Percentiles rank a stretch among this genome's conserved stretches.
These are phyloP conservation scores for Fusarium sp. DNA, from an alignment of 2,329 filamentous ascomycete genomes.

Conservation along the genomic window DNA sequence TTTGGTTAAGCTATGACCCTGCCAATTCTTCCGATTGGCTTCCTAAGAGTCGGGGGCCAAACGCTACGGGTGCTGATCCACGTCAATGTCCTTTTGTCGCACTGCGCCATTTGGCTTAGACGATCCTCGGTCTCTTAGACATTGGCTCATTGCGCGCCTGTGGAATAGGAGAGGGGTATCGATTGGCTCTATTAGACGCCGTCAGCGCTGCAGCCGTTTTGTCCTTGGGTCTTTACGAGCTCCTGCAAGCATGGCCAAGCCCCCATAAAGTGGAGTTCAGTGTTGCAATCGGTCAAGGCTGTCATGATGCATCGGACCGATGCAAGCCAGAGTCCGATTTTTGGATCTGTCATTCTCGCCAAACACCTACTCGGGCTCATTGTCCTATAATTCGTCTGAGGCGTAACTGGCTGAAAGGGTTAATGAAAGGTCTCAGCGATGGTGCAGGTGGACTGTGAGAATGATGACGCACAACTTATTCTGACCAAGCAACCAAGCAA, in stretches of 20 bases:
- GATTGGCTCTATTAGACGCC: slow-evolving; percentile 48
- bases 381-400: neutral
- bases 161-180: slow-evolving; percentile 8
- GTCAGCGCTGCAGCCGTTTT: slow-evolving; percentile 18
- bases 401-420: neutral
- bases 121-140: slow-evolving; percentile 16
- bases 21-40: slow-evolving; percentile 47
- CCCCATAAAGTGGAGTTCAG: slow-evolving; percentile 23
- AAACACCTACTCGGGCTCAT: neutral
- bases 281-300: slow-evolving; percentile 23
- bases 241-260: slow-evolving; percentile 28
- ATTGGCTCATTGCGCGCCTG: slow-evolving; percentile 38
- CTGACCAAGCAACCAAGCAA: neutral
- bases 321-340: slow-evolving; percentile 19
- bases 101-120: slow-evolving; percentile 33
- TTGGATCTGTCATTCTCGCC: slow-evolving; percentile 9
- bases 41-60: slow-evolving; percentile 30
- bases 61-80: slow-evolving; percentile 44
- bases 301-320: slow-evolving; percentile 25
- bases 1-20: slow-evolving; percentile 33
- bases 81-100: slow-evolving; percentile 46
- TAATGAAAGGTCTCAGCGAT: neutral
- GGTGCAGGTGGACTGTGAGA: slow-evolving; percentile 2
- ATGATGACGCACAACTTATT: neutral
- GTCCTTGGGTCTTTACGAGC: slow-evolving; percentile 23